Base-by-base conservation (phyloP, 2,329 filamentous ascomycete genomes). In the Chaetomiaceae sp. region DNA sequence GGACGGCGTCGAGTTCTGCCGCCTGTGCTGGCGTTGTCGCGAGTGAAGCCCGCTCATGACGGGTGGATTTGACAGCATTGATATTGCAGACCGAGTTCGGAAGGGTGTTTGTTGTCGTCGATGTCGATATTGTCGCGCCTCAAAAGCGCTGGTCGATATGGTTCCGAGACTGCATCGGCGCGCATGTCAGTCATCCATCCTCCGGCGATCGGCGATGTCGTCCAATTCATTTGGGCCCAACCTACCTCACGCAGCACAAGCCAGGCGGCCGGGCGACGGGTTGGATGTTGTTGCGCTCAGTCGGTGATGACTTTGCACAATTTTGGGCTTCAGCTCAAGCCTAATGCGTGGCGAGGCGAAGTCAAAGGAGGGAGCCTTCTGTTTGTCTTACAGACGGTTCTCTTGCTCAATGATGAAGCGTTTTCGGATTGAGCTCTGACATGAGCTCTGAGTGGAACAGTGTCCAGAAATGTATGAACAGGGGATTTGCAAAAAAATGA, bases 1-100 rank as follows among this genome's bases (percentile, higher is more conserved):
- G 68, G 78, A 79, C 55, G 87, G 86, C 63, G 86, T 91, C 62
- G 89, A 95, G 62, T 87, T 84, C 74, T 95, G 88, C 71, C 89
- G 85, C 67, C 87, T 79, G 72, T 95, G 88, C 69, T 81, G 77
- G 71, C 80, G 79, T 67, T 83, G 79, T 68, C 82, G 82, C 68
- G 78, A 77, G 66, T 87, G 83, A 73, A 88, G 80, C 74, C 75
- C 81, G 70, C 76, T 80, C 63, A 78, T 74, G 52, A 59, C 68
- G 68, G 68, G 70, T 65, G 73, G 75, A 50, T 69, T 63, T 47
- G 61, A 64, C 58, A 65, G 58, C 62, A 65, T 65, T 44, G 57
- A 55, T 45, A 45, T 48, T 53, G 57, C 55, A 58, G 51, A 51
- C 35, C 30, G 58, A 61, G 57, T 58, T 60, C 57, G 56, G 60